Evolutionary conservation across 129 eudicot genomes (phyloP).

Genomic region (Silybum marianum): DNA sequence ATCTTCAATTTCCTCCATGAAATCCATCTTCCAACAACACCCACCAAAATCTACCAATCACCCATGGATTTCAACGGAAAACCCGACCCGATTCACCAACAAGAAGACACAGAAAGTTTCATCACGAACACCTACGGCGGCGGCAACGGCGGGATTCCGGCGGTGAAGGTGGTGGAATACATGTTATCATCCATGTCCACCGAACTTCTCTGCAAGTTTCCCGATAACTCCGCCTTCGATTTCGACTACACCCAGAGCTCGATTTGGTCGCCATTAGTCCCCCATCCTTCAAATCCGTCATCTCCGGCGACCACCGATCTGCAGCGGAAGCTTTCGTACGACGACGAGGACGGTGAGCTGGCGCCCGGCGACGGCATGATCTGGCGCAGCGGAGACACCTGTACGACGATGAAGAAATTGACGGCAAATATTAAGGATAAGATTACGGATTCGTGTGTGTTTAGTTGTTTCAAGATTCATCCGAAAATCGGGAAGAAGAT

Average conservation of each 20-base stretch:
- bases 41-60: constrained; percentile 13
- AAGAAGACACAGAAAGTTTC: constrained; percentile 26
- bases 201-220: constrained; percentile 78
- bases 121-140: constrained; percentile 7
- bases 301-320: constrained; percentile 20
- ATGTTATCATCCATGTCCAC: constrained; percentile 62
- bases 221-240: constrained; percentile 89
- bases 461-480: constrained; percentile 33
- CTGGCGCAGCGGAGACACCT: not conserved
- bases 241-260: constrained; percentile 93
- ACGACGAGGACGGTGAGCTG: constrained; percentile 18
- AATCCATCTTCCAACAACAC: not conserved
- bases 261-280: constrained; percentile 88
- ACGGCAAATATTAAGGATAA: constrained; percentile 38
- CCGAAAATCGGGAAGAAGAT: constrained; percentile 28
- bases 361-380: not conserved
- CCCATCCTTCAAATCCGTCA: constrained; percentile 37
- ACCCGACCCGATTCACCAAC: not conserved
- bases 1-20: constrained; percentile 1
- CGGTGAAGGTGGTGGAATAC: constrained; percentile 67
- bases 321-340: constrained; percentile 46
- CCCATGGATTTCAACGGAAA: constrained; percentile 22
- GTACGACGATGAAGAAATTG: constrained; percentile 35
- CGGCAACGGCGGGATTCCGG: not conserved
- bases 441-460: constrained; percentile 34